A percentile compares a stretch with the other conserved stretches of the same genome.
phyloP scores from a whole-genome alignment of 2,329 filamentous ascomycete species.

The Hypomyces perniciosus region DNA sequence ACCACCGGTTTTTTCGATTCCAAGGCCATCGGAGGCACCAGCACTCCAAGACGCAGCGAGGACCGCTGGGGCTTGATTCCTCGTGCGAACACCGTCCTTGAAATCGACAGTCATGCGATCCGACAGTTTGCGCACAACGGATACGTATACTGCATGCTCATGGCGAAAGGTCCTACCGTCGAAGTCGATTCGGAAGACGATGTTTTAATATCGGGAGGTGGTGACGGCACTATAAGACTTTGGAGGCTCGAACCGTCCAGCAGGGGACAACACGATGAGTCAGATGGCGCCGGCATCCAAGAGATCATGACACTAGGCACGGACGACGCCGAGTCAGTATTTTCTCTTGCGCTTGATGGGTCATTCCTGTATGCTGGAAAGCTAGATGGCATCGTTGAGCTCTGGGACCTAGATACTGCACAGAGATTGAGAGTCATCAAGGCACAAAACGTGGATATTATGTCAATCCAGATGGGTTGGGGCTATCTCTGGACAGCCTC shows the following conservation, averaged over 20 bases:
- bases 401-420: slow-evolving; percentile 94
- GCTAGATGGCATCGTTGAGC: slow-evolving; percentile 78
- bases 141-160: slow-evolving; percentile 93
- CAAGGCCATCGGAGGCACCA: slow-evolving; percentile 72
- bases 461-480: slow-evolving; percentile 79
- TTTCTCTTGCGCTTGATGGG: slow-evolving; percentile 80
- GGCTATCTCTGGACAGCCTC: slow-evolving; percentile 82
- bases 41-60: slow-evolving; percentile 65
- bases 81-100: slow-evolving; percentile 54
- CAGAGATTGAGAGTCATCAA: slow-evolving; percentile 85
- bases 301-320: slow-evolving; percentile 62
- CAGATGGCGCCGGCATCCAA: slow-evolving; percentile 54
- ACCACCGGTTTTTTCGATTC: slow-evolving; percentile 92
- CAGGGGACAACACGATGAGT: slow-evolving; percentile 30
- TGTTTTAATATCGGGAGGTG: slow-evolving; percentile 82
- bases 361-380: slow-evolving; percentile 91
- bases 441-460: slow-evolving; percentile 73
- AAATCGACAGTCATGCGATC: slow-evolving; percentile 76
- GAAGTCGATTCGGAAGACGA: slow-evolving; percentile 69
- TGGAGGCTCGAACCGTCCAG: slow-evolving; percentile 57
- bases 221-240: slow-evolving; percentile 91
- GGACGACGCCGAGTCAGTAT: slow-evolving; percentile 57
- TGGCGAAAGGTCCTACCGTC: slow-evolving; percentile 63
- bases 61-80: slow-evolving; percentile 51
- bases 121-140: slow-evolving; percentile 89